Base-by-base conservation (phyloP, 2,329 filamentous ascomycete genomes). In the Epichloe brachyelytri region DNA sequence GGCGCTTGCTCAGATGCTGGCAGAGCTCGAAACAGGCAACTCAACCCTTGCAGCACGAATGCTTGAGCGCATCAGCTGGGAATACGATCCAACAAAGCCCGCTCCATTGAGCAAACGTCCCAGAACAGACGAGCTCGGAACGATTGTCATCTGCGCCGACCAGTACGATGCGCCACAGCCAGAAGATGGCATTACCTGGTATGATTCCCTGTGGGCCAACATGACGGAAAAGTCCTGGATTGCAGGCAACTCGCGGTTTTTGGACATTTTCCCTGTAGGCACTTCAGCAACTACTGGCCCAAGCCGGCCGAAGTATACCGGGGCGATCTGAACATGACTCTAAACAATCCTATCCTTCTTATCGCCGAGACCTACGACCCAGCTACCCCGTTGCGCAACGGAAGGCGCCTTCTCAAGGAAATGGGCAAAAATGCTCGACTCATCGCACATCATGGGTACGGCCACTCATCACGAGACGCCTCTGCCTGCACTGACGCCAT, bases 331-430 rank as follows among this genome's bases (percentile, higher is more conserved):
- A 71, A 73, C 58, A 57, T 66, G 46, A 69, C 68, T 0, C 65
- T 76, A 8, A 66, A 63, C 22, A 55, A 71, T 50, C 72, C 74
- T 0, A 60, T 76, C 2, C 57, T 76, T 39, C 62, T 77, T 39
- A 69, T 76, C 39, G 71, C 73, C 1, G 71, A 72, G 62, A 70
- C 70, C 5, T 71, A 76, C 51, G 74, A 76, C 51, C 73, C 73
- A 0, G 73, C 73, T 2, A 76, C 74, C 6, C 73, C 73, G 4
- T 57, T 76, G 43, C 66, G 71, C 5, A 75, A 76, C 51, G 73
- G 72, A 1, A 61, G 71, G 12, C 60, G 72, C 26, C 62, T 76
- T 3, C 51, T 69, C 17, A 48, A 55, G 0, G 72, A 73, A 50
- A 74, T 76, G 72, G 73, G 72, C 0, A 50, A 57, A 7, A 76